A percentile compares a stretch with the other conserved stretches of the same genome.
Conservation (phyloP, 768 basidiomycete genomes). For the Russula compacta region DNA sequence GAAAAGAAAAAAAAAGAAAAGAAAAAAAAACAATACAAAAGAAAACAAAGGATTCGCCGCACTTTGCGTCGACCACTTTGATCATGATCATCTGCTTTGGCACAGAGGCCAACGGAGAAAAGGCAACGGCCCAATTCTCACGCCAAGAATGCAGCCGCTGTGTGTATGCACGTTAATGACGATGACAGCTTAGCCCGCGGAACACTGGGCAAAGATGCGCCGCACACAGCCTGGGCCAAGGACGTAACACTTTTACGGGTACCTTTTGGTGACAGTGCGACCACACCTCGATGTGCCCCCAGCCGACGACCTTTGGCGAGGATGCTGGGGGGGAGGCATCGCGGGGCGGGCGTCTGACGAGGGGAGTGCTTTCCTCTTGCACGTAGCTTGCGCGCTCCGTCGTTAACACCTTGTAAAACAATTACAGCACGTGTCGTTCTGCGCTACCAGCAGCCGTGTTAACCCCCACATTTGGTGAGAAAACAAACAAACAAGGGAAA, state of each 20-base stretch:
- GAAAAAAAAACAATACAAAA: background rate
- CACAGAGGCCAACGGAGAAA: background rate
- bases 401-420: background rate
- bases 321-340: background rate
- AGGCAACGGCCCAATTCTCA: background rate
- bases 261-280: background rate
- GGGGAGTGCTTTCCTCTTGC: background rate
- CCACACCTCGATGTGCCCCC: background rate
- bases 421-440: background rate
- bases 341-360: background rate
- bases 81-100: background rate
- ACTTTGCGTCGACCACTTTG: background rate
- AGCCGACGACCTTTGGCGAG: background rate
- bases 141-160: background rate
- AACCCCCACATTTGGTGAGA: too few species aligned
- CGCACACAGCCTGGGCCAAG: background rate
- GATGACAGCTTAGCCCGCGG: background rate
- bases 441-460: too few species aligned
- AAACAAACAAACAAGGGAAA: background rate
- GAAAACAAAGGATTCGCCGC: background rate
- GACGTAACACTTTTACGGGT: constrained; percentile 6
- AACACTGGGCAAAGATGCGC: background rate
- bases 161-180: background rate
- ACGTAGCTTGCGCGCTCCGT: constrained; percentile 7
- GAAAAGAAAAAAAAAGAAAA: too few species aligned